phyloP scores from a whole-genome alignment of 2,329 filamentous ascomycete species.

The Trichoderma simmonsii region DNA sequence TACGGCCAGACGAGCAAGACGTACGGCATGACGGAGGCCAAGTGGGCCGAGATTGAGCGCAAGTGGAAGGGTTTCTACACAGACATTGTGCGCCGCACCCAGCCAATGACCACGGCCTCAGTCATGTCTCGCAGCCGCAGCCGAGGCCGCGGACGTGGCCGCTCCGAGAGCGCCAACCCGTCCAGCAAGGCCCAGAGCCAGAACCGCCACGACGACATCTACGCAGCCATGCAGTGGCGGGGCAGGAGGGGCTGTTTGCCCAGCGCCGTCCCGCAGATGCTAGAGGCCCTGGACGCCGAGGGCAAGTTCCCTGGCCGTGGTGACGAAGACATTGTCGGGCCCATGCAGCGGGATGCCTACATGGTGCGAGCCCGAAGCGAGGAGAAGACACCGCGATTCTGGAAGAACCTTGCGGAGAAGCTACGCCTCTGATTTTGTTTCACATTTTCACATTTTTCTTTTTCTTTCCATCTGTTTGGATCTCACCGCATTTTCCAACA shows the following conservation, averaged over 20 bases:
- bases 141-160: slow-evolving; percentile 34
- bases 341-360: slow-evolving; percentile 67
- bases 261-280: slow-evolving; percentile 64
- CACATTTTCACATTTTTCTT: not conserved
- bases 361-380: slow-evolving; percentile 48
- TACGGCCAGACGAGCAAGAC: slow-evolving; percentile 88
- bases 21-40: slow-evolving; percentile 79
- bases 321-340: slow-evolving; percentile 89
- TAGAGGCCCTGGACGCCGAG: slow-evolving; percentile 64
- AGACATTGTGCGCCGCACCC: slow-evolving; percentile 54
- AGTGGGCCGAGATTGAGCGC: slow-evolving; percentile 79
- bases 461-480: not conserved
- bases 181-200: slow-evolving; percentile 30
- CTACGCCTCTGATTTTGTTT: slow-evolving; percentile 30
- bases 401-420: slow-evolving; percentile 48
- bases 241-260: slow-evolving; percentile 55
- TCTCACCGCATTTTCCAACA: slow-evolving; percentile 16
- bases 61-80: slow-evolving; percentile 72
- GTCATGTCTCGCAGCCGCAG: slow-evolving; percentile 38
- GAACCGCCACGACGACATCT: slow-evolving; percentile 39
- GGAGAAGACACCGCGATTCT: slow-evolving; percentile 46
- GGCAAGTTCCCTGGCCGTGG: slow-evolving; percentile 87
- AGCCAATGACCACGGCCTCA: slow-evolving; percentile 27
- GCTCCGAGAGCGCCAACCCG: slow-evolving; percentile 43
- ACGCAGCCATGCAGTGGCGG: slow-evolving; percentile 43